Percentiles rank a stretch among this genome's conserved stretches.
Conservation (phyloP, 305 asterid species). For the Vinca major region DNA sequence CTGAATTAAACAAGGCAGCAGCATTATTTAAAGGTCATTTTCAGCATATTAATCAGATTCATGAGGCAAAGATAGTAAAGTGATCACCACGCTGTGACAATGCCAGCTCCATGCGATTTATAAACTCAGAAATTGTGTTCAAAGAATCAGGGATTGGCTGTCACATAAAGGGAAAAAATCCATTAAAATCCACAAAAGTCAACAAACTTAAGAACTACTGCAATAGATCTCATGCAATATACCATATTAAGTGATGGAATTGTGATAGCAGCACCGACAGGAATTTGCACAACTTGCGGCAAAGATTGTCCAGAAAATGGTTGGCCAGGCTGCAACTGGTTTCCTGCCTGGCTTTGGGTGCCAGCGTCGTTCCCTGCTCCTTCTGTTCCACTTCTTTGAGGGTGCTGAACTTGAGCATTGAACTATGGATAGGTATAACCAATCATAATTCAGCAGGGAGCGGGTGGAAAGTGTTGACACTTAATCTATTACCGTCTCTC, state of each 20-base stretch:
- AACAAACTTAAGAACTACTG: neutral
- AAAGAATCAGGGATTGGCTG: conserved; percentile 83
- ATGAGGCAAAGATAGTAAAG: conserved; percentile 8
- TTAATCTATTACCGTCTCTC: neutral
- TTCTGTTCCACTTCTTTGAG: conserved; percentile 49
- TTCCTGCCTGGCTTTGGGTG: conserved; percentile 42
- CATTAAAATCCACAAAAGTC: conserved; percentile 14
- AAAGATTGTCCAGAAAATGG: conserved; percentile 42
- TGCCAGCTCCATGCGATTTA: conserved; percentile 61
- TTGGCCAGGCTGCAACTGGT: conserved; percentile 43
- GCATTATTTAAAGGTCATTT: conserved; percentile 13
- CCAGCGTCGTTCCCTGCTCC: conserved; percentile 32
- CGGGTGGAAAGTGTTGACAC: neutral
- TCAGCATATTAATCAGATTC: conserved; percentile 8
- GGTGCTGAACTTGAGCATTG: conserved; percentile 28
- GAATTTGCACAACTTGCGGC: conserved; percentile 45
- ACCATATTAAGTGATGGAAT: conserved; percentile 63
- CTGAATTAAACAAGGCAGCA: conserved; percentile 20
- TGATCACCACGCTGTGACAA: conserved; percentile 44
- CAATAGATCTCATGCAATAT: conserved; percentile 1
- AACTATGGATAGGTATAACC: conserved; percentile 11
- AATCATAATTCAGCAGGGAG: neutral
- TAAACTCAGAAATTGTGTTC: conserved; percentile 63
- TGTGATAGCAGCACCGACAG: conserved; percentile 51
- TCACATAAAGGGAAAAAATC: conserved; percentile 14